Evolutionary conservation across 306 rosid species (phyloP).

Genomic region (Vigna angularis): DNA sequence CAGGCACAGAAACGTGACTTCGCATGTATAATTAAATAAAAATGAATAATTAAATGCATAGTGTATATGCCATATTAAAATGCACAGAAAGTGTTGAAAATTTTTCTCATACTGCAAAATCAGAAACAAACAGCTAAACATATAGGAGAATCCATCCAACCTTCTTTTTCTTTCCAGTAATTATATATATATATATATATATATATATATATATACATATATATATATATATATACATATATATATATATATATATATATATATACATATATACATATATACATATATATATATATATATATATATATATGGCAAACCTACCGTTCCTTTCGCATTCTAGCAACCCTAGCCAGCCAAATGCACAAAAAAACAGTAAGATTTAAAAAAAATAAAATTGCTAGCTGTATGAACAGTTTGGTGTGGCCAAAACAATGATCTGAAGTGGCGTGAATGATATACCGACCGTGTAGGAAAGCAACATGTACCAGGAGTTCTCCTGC

Average conservation of each 20-base stretch:
- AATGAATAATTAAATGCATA: background rate
- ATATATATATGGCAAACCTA: slow-evolving; percentile 4
- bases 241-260: background rate
- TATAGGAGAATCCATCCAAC: slow-evolving; percentile 55
- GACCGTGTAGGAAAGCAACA: background rate
- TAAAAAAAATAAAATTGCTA: background rate
- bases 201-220: no score
- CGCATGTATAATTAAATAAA: background rate
- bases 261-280: no score
- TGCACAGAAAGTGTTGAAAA: slow-evolving; percentile 45
- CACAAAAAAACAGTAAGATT: background rate
- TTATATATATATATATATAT: no score
- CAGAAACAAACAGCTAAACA: slow-evolving; percentile 51
- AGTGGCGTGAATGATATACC: background rate
- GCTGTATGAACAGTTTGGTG: background rate
- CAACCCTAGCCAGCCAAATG: slow-evolving; percentile 54
- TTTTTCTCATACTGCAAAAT: slow-evolving; percentile 46
- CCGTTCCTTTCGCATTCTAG: slow-evolving; percentile 34
- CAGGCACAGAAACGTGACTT: slow-evolving; percentile 27
- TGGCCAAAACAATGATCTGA: slow-evolving; percentile 32
- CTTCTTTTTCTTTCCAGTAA: background rate
- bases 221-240: no score
- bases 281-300: no score
- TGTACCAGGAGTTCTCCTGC: background rate
- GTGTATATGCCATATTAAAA: slow-evolving; percentile 19